Evolutionary conservation across 805 yeast genomes (phyloP).

Genomic region (Suhomyces vadensis): DNA sequence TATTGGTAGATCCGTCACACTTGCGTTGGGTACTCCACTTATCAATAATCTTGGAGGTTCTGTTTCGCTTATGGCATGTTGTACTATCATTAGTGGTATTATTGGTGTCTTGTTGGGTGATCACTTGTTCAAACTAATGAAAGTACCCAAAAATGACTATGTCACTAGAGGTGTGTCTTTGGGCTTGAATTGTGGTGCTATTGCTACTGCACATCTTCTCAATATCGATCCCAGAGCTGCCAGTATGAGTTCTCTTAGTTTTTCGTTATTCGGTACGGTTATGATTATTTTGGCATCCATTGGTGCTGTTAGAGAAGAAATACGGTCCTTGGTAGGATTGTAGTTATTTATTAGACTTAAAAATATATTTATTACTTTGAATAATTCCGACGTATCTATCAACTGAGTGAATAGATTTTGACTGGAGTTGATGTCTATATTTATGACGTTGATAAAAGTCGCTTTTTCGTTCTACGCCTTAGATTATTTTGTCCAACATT

Average conservation of each 20-base stretch:
- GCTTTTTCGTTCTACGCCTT: too few species aligned
- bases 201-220: slow-evolving; percentile 74
- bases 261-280: slow-evolving; percentile 69
- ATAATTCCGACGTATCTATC: too few species aligned
- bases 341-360: slow-evolving; percentile 3
- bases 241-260: slow-evolving; percentile 70
- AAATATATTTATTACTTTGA: neutral
- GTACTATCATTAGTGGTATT: slow-evolving; percentile 76
- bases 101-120: slow-evolving; percentile 71
- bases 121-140: slow-evolving; percentile 46
- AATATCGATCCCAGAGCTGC: slow-evolving; percentile 77
- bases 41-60: slow-evolving; percentile 68
- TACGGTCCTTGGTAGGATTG: slow-evolving; percentile 50
- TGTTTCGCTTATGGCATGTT: slow-evolving; percentile 70
- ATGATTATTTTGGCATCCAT: slow-evolving; percentile 72
- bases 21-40: slow-evolving; percentile 78
- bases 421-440: too few species aligned
- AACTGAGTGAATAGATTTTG: too few species aligned
- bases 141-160: slow-evolving; percentile 62
- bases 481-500: too few species aligned
- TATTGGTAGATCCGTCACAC: slow-evolving; percentile 75
- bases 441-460: too few species aligned
- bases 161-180: slow-evolving; percentile 74
- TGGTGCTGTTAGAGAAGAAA: slow-evolving; percentile 36
- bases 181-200: slow-evolving; percentile 81